phyloP scores from a whole-genome alignment of 306 rosid species.

The Gastrolobium villosum region DNA sequence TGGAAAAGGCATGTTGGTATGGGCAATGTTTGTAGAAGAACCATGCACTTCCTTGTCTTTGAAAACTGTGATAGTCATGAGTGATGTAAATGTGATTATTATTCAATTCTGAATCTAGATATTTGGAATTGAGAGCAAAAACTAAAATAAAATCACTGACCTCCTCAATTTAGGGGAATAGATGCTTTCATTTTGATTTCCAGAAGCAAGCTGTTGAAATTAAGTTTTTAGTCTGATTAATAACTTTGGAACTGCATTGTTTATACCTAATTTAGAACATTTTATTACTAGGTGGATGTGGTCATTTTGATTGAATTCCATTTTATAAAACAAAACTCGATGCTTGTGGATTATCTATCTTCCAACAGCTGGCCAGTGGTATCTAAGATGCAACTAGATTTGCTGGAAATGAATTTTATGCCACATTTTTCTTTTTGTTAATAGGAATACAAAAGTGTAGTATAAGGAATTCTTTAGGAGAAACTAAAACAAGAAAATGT shows the following conservation, averaged over 20 bases:
- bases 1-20: neutral
- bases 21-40: neutral
- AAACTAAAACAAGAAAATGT: neutral
- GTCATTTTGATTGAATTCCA: neutral
- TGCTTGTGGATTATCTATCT: neutral
- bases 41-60: neutral
- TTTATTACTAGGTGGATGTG: neutral
- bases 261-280: constrained; percentile 3
- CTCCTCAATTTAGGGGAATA: neutral
- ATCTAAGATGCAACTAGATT: neutral
- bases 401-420: neutral
- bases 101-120: neutral
- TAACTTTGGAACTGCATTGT: neutral
- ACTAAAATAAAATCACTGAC: neutral
- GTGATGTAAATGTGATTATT: neutral
- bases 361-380: neutral
- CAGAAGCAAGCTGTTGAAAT: neutral
- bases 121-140: neutral
- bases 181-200: neutral
- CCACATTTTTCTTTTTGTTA: neutral
- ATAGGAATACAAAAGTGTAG: neutral
- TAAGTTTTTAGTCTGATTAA: neutral
- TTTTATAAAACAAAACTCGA: neutral
- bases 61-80: neutral
- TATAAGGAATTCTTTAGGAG: neutral